Conservation (phyloP, 2,329 filamentous ascomycete genomes). For the Chaetomiaceae sp. region DNA sequence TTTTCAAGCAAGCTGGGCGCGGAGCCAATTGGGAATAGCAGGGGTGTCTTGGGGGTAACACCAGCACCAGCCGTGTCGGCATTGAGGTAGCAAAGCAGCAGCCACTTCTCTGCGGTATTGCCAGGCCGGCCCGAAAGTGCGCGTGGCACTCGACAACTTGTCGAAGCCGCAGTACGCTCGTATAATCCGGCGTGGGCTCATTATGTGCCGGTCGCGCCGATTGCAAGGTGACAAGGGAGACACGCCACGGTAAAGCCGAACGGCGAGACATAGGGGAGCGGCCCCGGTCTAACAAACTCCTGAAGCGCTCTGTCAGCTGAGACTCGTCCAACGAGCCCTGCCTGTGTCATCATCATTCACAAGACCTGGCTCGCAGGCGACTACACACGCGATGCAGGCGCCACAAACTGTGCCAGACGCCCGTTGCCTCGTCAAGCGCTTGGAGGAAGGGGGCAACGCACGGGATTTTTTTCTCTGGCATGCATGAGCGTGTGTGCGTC, state of each 20-base stretch:
- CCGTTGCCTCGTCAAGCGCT: conserved; percentile 12
- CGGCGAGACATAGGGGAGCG: too few species aligned
- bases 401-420: conserved; percentile 6
- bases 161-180: background rate
- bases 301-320: too few species aligned
- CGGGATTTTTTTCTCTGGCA: background rate
- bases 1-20: conserved; percentile 3
- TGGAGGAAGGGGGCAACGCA: conserved; percentile 4
- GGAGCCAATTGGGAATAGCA: conserved; percentile 16
- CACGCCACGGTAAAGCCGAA: too few species aligned
- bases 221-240: too few species aligned
- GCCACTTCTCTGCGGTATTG: conserved; percentile 10
- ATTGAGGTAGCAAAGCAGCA: conserved; percentile 12
- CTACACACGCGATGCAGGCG: conserved; percentile 8
- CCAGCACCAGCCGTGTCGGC: conserved; percentile 11
- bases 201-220: too few species aligned
- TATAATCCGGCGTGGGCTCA: background rate
- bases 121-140: conserved; percentile 6
- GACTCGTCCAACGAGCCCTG: too few species aligned
- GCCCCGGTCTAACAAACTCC: too few species aligned
- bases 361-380: conserved; percentile 1
- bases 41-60: conserved; percentile 5
- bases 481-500: conserved; percentile 15
- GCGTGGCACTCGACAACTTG: conserved; percentile 8
- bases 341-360: conserved; percentile 1